Evolutionary conservation across 768 basidiomycete species (phyloP), one percentile per base, ranked within the genome.

Genomic region (Fomitopsis pulvina): DNA sequence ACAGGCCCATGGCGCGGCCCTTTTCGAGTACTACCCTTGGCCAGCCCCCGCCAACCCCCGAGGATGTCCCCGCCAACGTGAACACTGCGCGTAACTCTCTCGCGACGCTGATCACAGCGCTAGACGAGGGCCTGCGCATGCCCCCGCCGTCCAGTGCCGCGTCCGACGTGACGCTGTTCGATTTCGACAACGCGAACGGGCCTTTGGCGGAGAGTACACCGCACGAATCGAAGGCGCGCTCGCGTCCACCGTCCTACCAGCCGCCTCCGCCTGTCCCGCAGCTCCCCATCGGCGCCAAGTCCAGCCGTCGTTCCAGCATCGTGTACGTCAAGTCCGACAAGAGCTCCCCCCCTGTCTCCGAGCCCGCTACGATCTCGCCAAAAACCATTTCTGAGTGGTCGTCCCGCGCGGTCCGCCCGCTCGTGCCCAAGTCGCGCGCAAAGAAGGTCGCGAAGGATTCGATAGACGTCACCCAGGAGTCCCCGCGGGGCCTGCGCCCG

Each of bases 171-270:
- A 82, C 82, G 0, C 65, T 84, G 16, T 84, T 83, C 57, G 83
- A 85, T 51, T 49, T 53, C 51, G 58, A 58, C 18, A 41, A 53
- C 22, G 51, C 27, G 12, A 49, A 68, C 12, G 74, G 75, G 27
- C 80, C 80, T 21, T 70, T 73, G 39, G 76, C 80, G 3, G 75
- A 83, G 62, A 85, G 82, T 60, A 85, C 84, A 0, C 83, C 83
- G 1, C 78, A 79, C 56, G 78, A 78, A 52, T 68, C 65, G 21
- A 60, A 69, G 34, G 47, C 38, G 52, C 54, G 49, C 52, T 50
- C 55, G 51, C 62, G 53, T 52, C 57, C 43, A 22, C 54, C 57
- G 45, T 41, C 47, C 37, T 59, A 50, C 47, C 53, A 54, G n/a
- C 53, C 55, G 44, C 50, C 53, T 29, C 60, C 63, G 32, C 57